These are phyloP conservation scores for Pseudogymnoascus sp. DNA, from an alignment of 2,329 filamentous ascomycete genomes.

Conservation along the genomic window DNA sequence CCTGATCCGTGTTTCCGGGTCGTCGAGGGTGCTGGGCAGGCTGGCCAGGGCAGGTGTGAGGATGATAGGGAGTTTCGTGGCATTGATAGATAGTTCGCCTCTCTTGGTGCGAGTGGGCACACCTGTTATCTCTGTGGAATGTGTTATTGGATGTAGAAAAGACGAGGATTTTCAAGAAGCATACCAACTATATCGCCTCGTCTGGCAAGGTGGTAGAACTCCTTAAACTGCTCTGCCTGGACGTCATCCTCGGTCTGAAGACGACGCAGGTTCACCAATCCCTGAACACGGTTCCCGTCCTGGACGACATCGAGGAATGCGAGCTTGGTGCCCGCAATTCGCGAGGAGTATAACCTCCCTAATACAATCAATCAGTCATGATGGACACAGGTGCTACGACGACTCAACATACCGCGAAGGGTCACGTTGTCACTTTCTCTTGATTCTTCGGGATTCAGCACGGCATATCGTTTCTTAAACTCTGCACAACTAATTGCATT, in stretches of 20 bases:
- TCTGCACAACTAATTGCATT: constrained; percentile 28
- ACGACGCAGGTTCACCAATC: constrained; percentile 61
- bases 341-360: constrained; percentile 69
- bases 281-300: constrained; percentile 65
- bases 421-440: constrained; percentile 16
- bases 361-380: constrained; percentile 24
- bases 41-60: constrained; percentile 73
- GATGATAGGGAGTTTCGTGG: constrained; percentile 58
- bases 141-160: constrained; percentile 12
- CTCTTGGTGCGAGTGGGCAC: constrained; percentile 57
- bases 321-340: constrained; percentile 66
- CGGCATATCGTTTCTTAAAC: constrained; percentile 27
- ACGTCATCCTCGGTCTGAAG: constrained; percentile 29
- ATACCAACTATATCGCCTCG: constrained; percentile 79
- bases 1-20: constrained; percentile 64
- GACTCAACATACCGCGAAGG: constrained; percentile 22
- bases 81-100: constrained; percentile 71
- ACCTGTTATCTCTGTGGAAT: constrained; percentile 52
- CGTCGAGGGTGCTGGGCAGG: constrained; percentile 61
- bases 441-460: constrained; percentile 29
- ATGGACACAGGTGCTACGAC: constrained; percentile 4
- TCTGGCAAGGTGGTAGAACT: constrained; percentile 58
- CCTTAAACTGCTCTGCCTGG: constrained; percentile 42
- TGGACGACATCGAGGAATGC: constrained; percentile 76
- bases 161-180: constrained; percentile 28